Percentiles rank a stretch among this genome's conserved stretches.
These are phyloP conservation scores for Aspergillus carlsbadensis DNA, from an alignment of 495 filamentous ascomycete species.

Conservation along the genomic window DNA sequence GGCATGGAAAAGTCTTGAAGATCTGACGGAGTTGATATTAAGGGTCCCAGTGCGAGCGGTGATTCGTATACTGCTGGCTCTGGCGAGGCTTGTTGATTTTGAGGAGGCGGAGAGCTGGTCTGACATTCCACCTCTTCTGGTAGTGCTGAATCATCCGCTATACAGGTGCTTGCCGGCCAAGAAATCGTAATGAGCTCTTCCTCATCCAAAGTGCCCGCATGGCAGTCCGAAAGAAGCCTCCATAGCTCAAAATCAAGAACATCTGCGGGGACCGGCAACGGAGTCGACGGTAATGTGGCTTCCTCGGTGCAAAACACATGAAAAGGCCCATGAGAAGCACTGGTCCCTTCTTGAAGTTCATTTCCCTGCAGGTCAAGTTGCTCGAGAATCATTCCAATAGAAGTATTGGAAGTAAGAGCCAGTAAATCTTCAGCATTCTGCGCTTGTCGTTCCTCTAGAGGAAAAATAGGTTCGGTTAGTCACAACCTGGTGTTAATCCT, in stretches of 20 bases:
- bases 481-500: no score
- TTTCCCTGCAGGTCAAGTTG: conserved; percentile 1
- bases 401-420: neutral
- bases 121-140: neutral
- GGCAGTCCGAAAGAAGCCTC: neutral
- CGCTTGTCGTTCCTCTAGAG: neutral
- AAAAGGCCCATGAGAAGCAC: conserved; percentile 2
- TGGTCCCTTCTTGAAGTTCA: neutral
- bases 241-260: neutral
- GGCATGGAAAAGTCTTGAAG: conserved; percentile 6
- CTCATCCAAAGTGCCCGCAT: neutral
- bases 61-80: neutral
- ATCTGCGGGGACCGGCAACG: no score
- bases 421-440: conserved; percentile 1
- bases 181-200: neutral
- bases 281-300: neutral
- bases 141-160: neutral
- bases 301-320: neutral
- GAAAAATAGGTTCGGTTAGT: no score
- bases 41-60: neutral
- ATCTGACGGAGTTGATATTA: neutral
- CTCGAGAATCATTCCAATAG: neutral
- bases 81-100: neutral
- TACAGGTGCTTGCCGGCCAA: neutral
- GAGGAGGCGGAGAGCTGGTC: neutral